Conservation (phyloP, 2,329 filamentous ascomycete species). For the Pseudocercospora crystallina region DNA sequence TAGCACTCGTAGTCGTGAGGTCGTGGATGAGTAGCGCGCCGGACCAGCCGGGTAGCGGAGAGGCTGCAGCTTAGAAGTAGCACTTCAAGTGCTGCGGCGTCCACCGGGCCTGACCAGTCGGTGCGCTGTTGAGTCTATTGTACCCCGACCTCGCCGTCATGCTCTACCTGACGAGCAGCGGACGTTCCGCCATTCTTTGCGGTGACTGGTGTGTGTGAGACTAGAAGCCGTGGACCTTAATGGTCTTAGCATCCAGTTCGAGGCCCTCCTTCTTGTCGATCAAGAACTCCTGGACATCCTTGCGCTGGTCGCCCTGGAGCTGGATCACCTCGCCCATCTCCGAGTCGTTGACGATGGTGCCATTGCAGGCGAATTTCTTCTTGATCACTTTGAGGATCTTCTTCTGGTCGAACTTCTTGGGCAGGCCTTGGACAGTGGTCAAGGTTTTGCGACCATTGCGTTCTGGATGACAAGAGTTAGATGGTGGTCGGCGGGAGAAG, state of each 20-base stretch:
- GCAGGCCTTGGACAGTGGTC: constrained; percentile 98
- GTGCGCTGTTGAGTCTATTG: not conserved
- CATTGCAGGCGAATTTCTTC: constrained; percentile 99
- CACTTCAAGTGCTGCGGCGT: not conserved
- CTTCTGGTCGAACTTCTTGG: constrained; percentile 99
- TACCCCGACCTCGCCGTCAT: constrained; percentile 9
- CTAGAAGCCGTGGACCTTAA: constrained; percentile 68
- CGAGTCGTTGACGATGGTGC: constrained; percentile 92
- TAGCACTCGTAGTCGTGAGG: constrained; percentile 17
- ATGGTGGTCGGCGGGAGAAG: not conserved
- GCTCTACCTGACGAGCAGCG: constrained; percentile 12
- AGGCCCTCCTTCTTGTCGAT: constrained; percentile 93
- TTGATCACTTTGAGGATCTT: constrained; percentile 99
- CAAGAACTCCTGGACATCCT: constrained; percentile 97
- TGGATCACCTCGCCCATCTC: constrained; percentile 99
- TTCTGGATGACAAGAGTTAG: constrained; percentile 60
- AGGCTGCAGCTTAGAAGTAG: constrained; percentile 7
- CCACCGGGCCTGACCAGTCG: constrained; percentile 8
- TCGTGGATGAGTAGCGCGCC: constrained; percentile 13
- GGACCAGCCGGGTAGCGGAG: constrained; percentile 13
- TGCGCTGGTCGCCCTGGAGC: constrained; percentile 98
- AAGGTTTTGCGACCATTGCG: constrained; percentile 99
- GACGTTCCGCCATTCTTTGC: constrained; percentile 10
- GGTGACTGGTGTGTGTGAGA: constrained; percentile 7
- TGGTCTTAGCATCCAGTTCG: constrained; percentile 91